These are phyloP conservation scores for Acaromyces ingoldii DNA, from an alignment of 1,284 basidiomycete species.

Conservation along the genomic window DNA sequence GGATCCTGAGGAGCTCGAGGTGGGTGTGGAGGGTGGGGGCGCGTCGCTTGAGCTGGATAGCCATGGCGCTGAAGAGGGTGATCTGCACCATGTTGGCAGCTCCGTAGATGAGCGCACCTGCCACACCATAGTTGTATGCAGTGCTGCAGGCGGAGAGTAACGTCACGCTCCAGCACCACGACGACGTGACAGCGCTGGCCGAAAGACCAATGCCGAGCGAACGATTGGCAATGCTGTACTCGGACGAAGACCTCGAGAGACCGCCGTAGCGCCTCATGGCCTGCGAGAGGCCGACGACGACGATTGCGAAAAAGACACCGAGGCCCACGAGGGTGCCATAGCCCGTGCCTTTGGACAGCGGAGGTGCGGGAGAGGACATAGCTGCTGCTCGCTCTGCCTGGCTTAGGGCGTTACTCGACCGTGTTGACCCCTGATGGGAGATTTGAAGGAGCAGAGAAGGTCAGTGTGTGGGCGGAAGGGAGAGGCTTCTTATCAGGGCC, in stretches of 20 bases:
- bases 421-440: too few relatives aligned
- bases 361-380: slow-evolving; percentile 10
- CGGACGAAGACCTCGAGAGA: slow-evolving; percentile 26
- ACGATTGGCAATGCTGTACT: slow-evolving; percentile 33
- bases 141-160: slow-evolving; percentile 33
- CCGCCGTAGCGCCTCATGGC: slow-evolving; percentile 25
- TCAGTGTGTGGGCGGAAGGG: too few relatives aligned
- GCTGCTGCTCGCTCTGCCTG: too few relatives aligned
- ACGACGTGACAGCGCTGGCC: slow-evolving; percentile 31
- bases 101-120: slow-evolving; percentile 40
- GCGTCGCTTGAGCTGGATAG: slow-evolving; percentile 38
- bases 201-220: slow-evolving; percentile 39
- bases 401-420: too few relatives aligned
- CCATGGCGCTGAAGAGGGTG: slow-evolving; percentile 36
- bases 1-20: slow-evolving; percentile 34
- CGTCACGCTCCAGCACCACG: slow-evolving; percentile 26
- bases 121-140: slow-evolving; percentile 43
- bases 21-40: slow-evolving; percentile 39
- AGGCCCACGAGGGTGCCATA: slow-evolving; percentile 49
- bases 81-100: slow-evolving; percentile 36
- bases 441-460: too few relatives aligned
- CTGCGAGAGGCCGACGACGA: slow-evolving; percentile 32
- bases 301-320: slow-evolving; percentile 43
- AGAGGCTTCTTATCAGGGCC: too few relatives aligned
- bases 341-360: slow-evolving; percentile 42